Evolutionary conservation across 257 asterid species (phyloP).

Genomic region (Plantago elongata): DNA sequence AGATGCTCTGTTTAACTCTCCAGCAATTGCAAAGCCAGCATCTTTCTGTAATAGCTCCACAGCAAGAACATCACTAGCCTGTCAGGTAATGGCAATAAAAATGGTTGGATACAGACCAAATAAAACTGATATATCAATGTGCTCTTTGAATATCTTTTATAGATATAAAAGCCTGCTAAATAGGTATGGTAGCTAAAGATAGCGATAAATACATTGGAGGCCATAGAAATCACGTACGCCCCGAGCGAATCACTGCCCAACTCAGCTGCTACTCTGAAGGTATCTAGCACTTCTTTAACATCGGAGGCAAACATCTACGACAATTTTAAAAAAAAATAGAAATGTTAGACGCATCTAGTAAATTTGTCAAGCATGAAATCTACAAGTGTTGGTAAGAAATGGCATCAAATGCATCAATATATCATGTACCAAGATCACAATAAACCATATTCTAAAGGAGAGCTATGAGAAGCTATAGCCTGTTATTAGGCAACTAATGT

Average conservation of each 20-base stretch:
- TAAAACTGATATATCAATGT: background rate
- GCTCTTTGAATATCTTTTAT: background rate
- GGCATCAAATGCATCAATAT: no score
- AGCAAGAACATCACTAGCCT: constrained; percentile 99
- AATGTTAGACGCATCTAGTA: no score
- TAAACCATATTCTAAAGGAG: no score
- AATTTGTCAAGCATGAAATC: no score
- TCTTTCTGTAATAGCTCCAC: constrained; percentile 97
- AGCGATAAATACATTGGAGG: constrained; percentile 63
- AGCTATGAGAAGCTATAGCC: no score
- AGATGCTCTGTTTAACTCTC: constrained; percentile 72
- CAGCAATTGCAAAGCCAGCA: constrained; percentile 77
- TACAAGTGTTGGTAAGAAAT: no score
- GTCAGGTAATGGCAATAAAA: constrained; percentile 29
- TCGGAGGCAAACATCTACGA: constrained; percentile 63
- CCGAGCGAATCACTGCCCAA: constrained; percentile 92
- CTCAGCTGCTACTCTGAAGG: constrained; percentile 93
- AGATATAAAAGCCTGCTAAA: constrained; percentile 1
- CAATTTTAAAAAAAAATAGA: background rate
- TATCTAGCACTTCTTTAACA: constrained; percentile 87
- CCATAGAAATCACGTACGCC: constrained; percentile 98
- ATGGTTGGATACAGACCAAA: constrained; percentile 17
- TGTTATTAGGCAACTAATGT: no score
- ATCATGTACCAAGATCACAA: no score
- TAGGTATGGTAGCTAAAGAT: background rate